These are phyloP conservation scores for Venustampulla echinocandica DNA, from an alignment of 495 filamentous ascomycete genomes.

Conservation along the genomic window DNA sequence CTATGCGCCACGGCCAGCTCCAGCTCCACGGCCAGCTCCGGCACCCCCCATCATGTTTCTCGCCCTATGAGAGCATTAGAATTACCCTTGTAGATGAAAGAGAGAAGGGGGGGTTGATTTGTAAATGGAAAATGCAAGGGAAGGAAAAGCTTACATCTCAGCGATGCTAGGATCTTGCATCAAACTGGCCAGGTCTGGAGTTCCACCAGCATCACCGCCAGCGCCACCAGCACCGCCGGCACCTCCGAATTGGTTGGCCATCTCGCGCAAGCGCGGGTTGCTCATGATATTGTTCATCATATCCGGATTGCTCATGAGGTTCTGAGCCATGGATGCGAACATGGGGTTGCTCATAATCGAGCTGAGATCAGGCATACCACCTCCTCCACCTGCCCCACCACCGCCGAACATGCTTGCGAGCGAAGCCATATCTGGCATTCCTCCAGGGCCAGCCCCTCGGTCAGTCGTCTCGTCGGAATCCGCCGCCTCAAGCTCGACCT, in stretches of 20 bases:
- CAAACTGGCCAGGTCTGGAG: slow-evolving; percentile 69
- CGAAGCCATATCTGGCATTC: slow-evolving; percentile 69
- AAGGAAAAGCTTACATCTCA: slow-evolving; percentile 66
- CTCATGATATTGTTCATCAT: slow-evolving; percentile 84
- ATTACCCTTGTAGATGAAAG: slow-evolving; percentile 8
- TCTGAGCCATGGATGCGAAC: slow-evolving; percentile 94
- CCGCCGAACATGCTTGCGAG: slow-evolving; percentile 67
- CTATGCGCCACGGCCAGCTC: too few relatives aligned
- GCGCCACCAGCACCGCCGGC: slow-evolving; percentile 38
- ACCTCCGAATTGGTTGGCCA: slow-evolving; percentile 60
- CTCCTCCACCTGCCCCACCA: slow-evolving; percentile 50
- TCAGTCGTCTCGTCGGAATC: slow-evolving; percentile 28
- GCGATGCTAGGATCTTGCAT: slow-evolving; percentile 89
- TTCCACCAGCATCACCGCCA: slow-evolving; percentile 54
- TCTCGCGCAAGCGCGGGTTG: slow-evolving; percentile 78
- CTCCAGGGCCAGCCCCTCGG: slow-evolving; percentile 51
- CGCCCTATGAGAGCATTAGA: slow-evolving; percentile 44
- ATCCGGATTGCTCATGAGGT: slow-evolving; percentile 90
- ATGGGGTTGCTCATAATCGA: slow-evolving; percentile 94
- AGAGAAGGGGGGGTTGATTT: neutral
- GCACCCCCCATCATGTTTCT: slow-evolving; percentile 62
- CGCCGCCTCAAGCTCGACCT: slow-evolving; percentile 38
- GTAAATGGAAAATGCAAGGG: neutral
- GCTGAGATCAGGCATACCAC: slow-evolving; percentile 79
- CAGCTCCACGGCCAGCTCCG: neutral